Evolutionary conservation across 1,284 basidiomycete species (phyloP).

Genomic region (Moniliophthora roreri): DNA sequence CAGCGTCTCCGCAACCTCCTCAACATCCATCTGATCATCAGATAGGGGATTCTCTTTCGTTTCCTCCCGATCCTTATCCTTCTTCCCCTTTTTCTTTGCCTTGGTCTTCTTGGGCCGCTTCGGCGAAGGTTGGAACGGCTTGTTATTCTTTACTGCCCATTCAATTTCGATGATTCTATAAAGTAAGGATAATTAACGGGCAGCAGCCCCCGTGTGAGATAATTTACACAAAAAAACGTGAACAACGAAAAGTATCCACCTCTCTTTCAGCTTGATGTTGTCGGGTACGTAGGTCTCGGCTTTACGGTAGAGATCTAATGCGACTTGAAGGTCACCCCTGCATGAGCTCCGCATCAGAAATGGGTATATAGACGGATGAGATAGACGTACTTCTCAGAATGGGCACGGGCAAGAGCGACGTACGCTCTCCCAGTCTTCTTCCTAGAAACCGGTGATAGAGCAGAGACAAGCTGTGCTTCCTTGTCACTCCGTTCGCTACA

Average conservation of each 20-base stretch:
- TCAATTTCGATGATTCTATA: conserved; percentile 32
- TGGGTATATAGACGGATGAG: conserved; percentile 4
- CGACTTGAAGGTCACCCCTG: conserved; percentile 71
- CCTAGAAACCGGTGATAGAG: conserved; percentile 65
- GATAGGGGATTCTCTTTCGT: conserved; percentile 5
- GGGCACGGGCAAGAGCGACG: conserved; percentile 71
- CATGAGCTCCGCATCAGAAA: no score
- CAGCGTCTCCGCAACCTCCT: conserved; percentile 6
- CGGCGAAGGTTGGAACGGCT: conserved; percentile 4
- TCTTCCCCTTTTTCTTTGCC: conserved; percentile 17
- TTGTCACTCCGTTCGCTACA: conserved; percentile 57
- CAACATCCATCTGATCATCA: conserved; percentile 12
- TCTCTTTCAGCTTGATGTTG: conserved; percentile 77
- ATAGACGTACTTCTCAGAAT: conserved; percentile 66
- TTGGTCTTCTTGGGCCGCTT: conserved; percentile 16
- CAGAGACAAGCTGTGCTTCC: conserved; percentile 57
- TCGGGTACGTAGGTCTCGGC: conserved; percentile 76
- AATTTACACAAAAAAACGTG: conserved; percentile 33
- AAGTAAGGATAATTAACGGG: not conserved
- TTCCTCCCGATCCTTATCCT: not conserved
- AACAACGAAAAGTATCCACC: conserved; percentile 70
- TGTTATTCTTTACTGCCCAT: conserved; percentile 10
- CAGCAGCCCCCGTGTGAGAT: not conserved
- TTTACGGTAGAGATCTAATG: conserved; percentile 73
- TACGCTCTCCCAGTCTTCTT: conserved; percentile 78